These are phyloP conservation scores for Ramularia endophylla DNA, from an alignment of 2,329 filamentous ascomycete species.

Conservation along the genomic window DNA sequence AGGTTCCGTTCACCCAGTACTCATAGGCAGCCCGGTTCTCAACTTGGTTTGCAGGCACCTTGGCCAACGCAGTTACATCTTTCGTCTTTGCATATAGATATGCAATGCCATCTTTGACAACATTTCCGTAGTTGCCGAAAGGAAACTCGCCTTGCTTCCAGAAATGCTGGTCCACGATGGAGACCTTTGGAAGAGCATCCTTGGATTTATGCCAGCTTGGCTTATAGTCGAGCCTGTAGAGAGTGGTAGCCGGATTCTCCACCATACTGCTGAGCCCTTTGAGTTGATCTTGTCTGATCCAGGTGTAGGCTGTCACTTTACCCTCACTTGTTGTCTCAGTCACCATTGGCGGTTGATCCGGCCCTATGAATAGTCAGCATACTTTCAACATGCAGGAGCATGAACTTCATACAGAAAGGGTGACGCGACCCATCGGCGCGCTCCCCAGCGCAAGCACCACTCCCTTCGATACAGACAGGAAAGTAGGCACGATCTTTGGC, in stretches of 20 bases:
- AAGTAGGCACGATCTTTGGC: constrained; percentile 13
- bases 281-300: constrained; percentile 13
- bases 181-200: constrained; percentile 12
- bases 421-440: constrained; percentile 11
- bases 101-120: constrained; percentile 9
- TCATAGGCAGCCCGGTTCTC: constrained; percentile 11
- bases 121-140: constrained; percentile 10
- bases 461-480: constrained; percentile 2
- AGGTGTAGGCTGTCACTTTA: constrained; percentile 13
- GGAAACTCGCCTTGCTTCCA: constrained; percentile 14
- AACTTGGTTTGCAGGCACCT: constrained; percentile 8
- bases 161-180: constrained; percentile 11
- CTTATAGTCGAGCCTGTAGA: constrained; percentile 12
- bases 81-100: constrained; percentile 12
- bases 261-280: constrained; percentile 8
- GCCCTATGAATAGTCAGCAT: no score
- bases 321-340: constrained; percentile 9
- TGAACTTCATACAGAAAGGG: constrained; percentile 6
- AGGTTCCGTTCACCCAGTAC: constrained; percentile 12
- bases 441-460: constrained; percentile 5
- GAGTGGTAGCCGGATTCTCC: constrained; percentile 9
- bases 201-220: constrained; percentile 6
- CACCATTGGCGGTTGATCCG: constrained; percentile 12
- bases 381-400: no score
- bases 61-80: constrained; percentile 12